phyloP scores from a whole-genome alignment of 345 rosid genomes.

The Balakata baccata region DNA sequence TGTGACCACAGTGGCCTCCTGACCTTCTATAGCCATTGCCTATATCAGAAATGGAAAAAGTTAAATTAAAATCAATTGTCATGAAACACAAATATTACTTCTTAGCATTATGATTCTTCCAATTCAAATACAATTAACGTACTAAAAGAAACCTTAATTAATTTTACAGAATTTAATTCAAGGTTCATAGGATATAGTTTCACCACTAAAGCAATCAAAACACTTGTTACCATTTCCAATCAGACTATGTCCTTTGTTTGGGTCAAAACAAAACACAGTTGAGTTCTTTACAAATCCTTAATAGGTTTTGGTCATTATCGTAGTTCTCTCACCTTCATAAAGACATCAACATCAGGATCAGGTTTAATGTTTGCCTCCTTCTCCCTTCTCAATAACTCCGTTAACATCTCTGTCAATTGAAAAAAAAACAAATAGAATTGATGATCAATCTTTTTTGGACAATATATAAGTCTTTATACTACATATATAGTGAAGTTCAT shows the following conservation, averaged over 20 bases:
- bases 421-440: neutral
- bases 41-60: slow-evolving; percentile 10
- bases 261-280: neutral
- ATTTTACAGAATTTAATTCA: no score
- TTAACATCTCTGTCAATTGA: slow-evolving; percentile 47
- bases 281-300: neutral
- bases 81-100: neutral
- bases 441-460: neutral
- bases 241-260: neutral
- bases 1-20: slow-evolving; percentile 59
- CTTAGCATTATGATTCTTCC: neutral
- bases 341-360: slow-evolving; percentile 69
- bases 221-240: neutral
- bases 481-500: neutral
- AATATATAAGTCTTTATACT: neutral
- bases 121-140: no score
- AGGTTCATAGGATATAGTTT: no score
- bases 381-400: slow-evolving; percentile 70
- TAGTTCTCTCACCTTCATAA: slow-evolving; percentile 52
- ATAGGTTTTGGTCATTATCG: no score
- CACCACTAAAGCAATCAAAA: no score
- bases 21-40: slow-evolving; percentile 49
- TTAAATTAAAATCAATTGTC: neutral
- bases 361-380: slow-evolving; percentile 67
- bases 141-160: no score